Base-by-base conservation (phyloP, 106 monocot genomes). In the Cymbidium sinense region DNA sequence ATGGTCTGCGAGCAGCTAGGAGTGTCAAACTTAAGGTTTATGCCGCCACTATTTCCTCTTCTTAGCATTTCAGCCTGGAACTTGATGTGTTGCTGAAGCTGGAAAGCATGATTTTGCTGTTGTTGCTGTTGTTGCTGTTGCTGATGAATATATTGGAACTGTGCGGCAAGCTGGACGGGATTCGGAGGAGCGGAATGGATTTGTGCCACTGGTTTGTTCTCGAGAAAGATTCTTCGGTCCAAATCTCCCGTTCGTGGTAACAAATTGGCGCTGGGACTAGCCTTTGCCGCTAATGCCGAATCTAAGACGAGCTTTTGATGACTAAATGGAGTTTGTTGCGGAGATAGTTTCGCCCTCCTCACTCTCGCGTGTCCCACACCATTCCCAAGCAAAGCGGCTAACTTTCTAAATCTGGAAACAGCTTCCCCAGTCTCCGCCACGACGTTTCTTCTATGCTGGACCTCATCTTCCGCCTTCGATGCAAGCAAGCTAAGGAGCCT, bases 11-110 rank as follows among this genome's bases (percentile, higher is more conserved):
- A 86, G 77, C 91, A 95, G 29, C 88, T 89, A 0, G 92, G 84
- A 44, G 33, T 84, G 20, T 93, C 90, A 50, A 93, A 90, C 51
- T 88, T 95, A 37, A 99, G 86, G 73, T 92, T 93, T 21, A 96
- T 87, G 34, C 91, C 83, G 61, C 89, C 87, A n/a, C 33, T 88
- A 77, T 77, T 87, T 25, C 74, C 74, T 83, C 80, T 87, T 73
- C 77, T 79, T 36, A 72, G 86, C 85, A 92, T 88, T 33, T 98
- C 96, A 36, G 81, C 75, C 72, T 92, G 94, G 58, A 92, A 76
- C 76, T 90, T 98, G 72, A 92, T 83, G 79, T 93, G 87, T 77
- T 89, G 92, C 70, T 88, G 80, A 64, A 89, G 70, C 77, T 89
- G 89, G 62, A 83, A 83, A 74, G 81, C 75, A 41, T 87, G 89